phyloP scores from a whole-genome alignment of 805 yeast genomes.

The Barnettozyma botsteinii region DNA sequence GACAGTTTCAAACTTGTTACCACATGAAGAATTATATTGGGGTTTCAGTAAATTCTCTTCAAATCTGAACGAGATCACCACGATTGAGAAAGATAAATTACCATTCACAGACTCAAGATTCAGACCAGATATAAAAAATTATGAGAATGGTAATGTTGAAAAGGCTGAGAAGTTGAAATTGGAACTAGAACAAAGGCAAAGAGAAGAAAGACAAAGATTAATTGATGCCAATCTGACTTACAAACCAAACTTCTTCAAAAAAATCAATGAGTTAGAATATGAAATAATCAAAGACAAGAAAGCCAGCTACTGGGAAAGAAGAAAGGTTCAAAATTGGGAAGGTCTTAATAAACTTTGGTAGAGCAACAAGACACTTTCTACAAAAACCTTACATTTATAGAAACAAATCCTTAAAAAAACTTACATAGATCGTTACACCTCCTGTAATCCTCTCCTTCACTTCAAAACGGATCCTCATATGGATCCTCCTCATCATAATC shows the following conservation, averaged over 20 bases:
- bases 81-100: slow-evolving; percentile 53
- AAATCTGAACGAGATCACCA: slow-evolving; percentile 71
- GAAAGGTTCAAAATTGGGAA: slow-evolving; percentile 59
- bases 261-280: slow-evolving; percentile 40
- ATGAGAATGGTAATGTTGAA: slow-evolving; percentile 64
- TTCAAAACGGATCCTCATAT: slow-evolving; percentile 89
- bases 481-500: slow-evolving; percentile 99
- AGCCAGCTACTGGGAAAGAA: slow-evolving; percentile 70
- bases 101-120: slow-evolving; percentile 88
- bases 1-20: slow-evolving; percentile 62
- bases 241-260: slow-evolving; percentile 59
- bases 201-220: slow-evolving; percentile 60
- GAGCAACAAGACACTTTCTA: background rate
- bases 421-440: too few relatives aligned
- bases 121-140: slow-evolving; percentile 77
- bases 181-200: slow-evolving; percentile 70
- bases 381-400: background rate
- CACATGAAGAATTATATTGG: slow-evolving; percentile 55
- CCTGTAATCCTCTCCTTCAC: too few relatives aligned
- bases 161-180: slow-evolving; percentile 68
- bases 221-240: slow-evolving; percentile 42
- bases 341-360: slow-evolving; percentile 54
- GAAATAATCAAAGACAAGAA: slow-evolving; percentile 43
- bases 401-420: too few relatives aligned
- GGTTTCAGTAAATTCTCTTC: slow-evolving; percentile 87